phyloP scores from a whole-genome alignment of 169 alveolate genomes.

The Eimeria praecox region DNA sequence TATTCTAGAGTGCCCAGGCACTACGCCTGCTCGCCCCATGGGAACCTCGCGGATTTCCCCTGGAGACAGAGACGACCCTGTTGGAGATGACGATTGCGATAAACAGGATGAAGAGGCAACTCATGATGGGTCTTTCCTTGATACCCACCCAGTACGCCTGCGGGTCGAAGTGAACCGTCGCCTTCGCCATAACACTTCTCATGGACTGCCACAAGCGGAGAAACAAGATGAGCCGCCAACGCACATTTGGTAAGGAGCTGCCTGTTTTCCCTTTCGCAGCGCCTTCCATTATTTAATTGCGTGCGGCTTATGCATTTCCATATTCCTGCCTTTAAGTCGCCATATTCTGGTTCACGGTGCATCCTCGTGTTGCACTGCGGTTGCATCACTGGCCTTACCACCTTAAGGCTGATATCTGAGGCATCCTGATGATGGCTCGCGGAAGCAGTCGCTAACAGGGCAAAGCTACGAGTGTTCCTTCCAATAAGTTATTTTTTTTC shows the following conservation, averaged over 20 bases:
- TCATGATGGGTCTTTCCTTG: neutral
- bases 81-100: neutral
- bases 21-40: neutral
- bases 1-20: neutral
- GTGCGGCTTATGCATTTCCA: neutral
- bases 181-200: constrained; percentile 56
- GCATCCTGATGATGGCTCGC: neutral
- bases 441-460: neutral
- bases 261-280: neutral
- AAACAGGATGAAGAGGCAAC: neutral
- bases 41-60: neutral
- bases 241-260: constrained; percentile 50
- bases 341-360: neutral
- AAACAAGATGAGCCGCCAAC: constrained; percentile 32
- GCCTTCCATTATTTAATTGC: neutral
- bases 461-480: neutral
- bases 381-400: neutral
- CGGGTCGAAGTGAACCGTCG: constrained; percentile 72
- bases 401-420: neutral
- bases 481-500: neutral
- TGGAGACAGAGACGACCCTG: neutral
- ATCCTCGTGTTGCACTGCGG: neutral
- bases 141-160: constrained; percentile 66
- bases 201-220: constrained; percentile 73
- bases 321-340: neutral